phyloP scores from a whole-genome alignment of 1,284 basidiomycete species.

The Trichosporon sp. region DNA sequence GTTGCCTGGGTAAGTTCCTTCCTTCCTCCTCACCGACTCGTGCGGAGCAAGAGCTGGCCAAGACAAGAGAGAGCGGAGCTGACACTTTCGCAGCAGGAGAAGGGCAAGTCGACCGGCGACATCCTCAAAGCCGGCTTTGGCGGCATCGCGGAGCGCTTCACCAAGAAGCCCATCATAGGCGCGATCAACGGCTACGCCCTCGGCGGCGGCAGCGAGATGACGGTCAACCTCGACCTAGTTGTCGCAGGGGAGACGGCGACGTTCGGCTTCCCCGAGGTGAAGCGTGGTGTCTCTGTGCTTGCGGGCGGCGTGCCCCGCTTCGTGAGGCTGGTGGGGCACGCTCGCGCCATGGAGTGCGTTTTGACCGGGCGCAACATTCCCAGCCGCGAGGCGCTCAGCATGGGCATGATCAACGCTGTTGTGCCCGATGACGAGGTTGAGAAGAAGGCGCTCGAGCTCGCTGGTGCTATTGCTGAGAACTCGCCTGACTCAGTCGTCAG shows the following conservation, averaged over 20 bases:
- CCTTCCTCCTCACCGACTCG: background rate
- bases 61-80: background rate
- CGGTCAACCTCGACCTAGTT: slow-evolving; percentile 15
- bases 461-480: slow-evolving; percentile 11
- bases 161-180: slow-evolving; percentile 20
- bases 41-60: no score
- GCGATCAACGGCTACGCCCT: slow-evolving; percentile 17
- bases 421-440: slow-evolving; percentile 19
- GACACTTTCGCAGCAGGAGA: slow-evolving; percentile 7
- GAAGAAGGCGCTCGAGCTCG: slow-evolving; percentile 11
- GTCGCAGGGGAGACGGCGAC: slow-evolving; percentile 12
- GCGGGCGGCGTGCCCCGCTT: slow-evolving; percentile 16
- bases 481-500: slow-evolving; percentile 16
- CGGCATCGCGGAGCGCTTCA: slow-evolving; percentile 15
- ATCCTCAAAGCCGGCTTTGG: slow-evolving; percentile 13
- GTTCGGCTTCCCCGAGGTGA: slow-evolving; percentile 19
- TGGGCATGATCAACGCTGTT: slow-evolving; percentile 19
- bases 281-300: slow-evolving; percentile 16
- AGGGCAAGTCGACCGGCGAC: slow-evolving; percentile 4
- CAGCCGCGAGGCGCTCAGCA: slow-evolving; percentile 9
- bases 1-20: slow-evolving; percentile 13
- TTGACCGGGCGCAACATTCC: slow-evolving; percentile 17
- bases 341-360: slow-evolving; percentile 12
- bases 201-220: slow-evolving; percentile 18
- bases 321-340: slow-evolving; percentile 15